These are phyloP conservation scores for Sporobolomyces pararoseus DNA, from an alignment of 768 basidiomycete species.

Conservation along the genomic window DNA sequence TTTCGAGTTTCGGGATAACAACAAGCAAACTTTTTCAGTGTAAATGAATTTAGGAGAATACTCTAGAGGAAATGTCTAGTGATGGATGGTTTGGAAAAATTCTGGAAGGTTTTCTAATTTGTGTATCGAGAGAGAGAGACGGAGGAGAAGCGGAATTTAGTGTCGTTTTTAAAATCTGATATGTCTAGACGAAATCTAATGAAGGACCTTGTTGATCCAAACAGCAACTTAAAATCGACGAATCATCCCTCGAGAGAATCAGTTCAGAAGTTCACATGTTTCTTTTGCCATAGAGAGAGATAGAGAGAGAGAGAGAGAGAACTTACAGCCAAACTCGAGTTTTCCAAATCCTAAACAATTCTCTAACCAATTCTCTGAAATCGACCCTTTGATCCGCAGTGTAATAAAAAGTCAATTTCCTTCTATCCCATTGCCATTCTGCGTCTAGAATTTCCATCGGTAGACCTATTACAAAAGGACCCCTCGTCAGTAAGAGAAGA, in stretches of 20 bases:
- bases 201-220: constrained; percentile 35
- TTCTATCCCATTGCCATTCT: constrained; percentile 98
- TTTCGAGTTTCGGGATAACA: no score
- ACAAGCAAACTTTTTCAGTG: no score
- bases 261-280: not conserved
- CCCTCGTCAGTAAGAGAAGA: not conserved
- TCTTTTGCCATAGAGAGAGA: no score
- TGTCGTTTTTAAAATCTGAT: no score
- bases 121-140: no score
- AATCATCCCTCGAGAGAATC: not conserved
- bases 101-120: no score
- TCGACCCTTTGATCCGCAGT: constrained; percentile 85
- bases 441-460: constrained; percentile 99
- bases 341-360: constrained; percentile 91
- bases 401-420: constrained; percentile 97
- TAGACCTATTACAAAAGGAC: constrained; percentile 56
- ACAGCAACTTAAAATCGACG: constrained; percentile 11
- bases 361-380: constrained; percentile 86
- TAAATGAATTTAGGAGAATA: no score
- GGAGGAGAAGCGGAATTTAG: no score
- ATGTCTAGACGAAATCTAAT: constrained; percentile 19
- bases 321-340: constrained; percentile 71
- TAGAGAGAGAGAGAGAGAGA: not conserved
- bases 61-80: no score
- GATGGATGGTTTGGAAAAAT: no score